phyloP scores from a whole-genome alignment of 2,329 filamentous ascomycete genomes.

The Stromatinia cepivora region DNA sequence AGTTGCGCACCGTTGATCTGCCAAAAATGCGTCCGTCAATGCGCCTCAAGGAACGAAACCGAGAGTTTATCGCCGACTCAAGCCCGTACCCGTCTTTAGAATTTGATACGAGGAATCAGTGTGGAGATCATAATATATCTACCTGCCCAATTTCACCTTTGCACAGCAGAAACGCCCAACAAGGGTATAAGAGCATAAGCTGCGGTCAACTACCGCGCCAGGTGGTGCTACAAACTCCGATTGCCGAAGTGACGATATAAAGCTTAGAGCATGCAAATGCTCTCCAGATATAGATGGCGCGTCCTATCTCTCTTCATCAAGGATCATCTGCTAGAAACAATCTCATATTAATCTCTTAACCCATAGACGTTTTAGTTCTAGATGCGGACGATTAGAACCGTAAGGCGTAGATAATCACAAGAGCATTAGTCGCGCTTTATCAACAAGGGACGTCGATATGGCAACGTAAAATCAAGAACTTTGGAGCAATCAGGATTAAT shows the following conservation, averaged over 20 bases:
- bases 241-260: background rate
- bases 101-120: background rate
- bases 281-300: background rate
- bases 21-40: slow-evolving; percentile 5
- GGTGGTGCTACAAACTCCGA: background rate
- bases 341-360: background rate
- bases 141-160: background rate
- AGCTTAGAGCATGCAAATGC: background rate
- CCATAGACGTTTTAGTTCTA: background rate
- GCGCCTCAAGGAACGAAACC: background rate
- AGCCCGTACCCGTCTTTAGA: background rate
- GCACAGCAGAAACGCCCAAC: background rate
- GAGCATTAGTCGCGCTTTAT: background rate
- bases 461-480: background rate
- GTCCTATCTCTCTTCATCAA: background rate
- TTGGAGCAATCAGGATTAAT: background rate
- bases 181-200: background rate
- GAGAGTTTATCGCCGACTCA: background rate
- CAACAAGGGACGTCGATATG: background rate
- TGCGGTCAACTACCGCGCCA: background rate
- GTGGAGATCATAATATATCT: background rate
- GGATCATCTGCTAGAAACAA: background rate
- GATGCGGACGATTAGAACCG: background rate
- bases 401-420: background rate
- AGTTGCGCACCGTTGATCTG: slow-evolving; percentile 11